Percentiles rank a stretch among this genome's conserved stretches.
These are phyloP conservation scores for Phaffomyces antillensis DNA, from an alignment of 805 yeast genomes.

Conservation along the genomic window DNA sequence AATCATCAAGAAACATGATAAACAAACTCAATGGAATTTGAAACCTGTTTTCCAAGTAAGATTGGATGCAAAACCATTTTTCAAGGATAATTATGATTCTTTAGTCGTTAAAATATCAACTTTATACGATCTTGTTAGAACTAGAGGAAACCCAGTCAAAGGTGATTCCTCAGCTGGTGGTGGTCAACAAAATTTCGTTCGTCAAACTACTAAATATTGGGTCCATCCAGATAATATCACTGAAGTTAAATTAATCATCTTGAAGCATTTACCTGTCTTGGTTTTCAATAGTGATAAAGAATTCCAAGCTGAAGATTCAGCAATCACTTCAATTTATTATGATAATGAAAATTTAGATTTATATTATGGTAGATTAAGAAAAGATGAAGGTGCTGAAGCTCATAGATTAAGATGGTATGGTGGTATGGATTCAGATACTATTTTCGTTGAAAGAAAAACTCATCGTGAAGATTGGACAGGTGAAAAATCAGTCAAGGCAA, in stretches of 20 bases:
- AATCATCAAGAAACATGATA: conserved; percentile 94
- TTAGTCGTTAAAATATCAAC: conserved; percentile 85
- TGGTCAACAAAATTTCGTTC: conserved; percentile 91
- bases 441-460: conserved; percentile 94
- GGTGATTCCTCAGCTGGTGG: conserved; percentile 99
- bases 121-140: conserved; percentile 86
- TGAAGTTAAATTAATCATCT: conserved; percentile 83
- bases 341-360: conserved; percentile 86
- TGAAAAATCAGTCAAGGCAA: conserved; percentile 96
- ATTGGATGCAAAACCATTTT: conserved; percentile 89
- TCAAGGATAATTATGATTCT: conserved; percentile 88
- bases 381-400: conserved; percentile 98
- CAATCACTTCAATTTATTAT: conserved; percentile 93
- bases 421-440: conserved; percentile 88
- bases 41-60: conserved; percentile 92
- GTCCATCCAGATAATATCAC: conserved; percentile 99
- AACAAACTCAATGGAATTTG: conserved; percentile 69
- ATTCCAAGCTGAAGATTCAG: conserved; percentile 89
- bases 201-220: conserved; percentile 99
- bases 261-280: conserved; percentile 93
- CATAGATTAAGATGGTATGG: conserved; percentile 99
- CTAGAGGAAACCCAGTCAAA: conserved; percentile 89
- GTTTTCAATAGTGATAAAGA: conserved; percentile 96
- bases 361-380: conserved; percentile 88
- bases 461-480: conserved; percentile 99